Conservation (phyloP, 2,329 filamentous ascomycete genomes). For the Emericellopsis cladophorae region DNA sequence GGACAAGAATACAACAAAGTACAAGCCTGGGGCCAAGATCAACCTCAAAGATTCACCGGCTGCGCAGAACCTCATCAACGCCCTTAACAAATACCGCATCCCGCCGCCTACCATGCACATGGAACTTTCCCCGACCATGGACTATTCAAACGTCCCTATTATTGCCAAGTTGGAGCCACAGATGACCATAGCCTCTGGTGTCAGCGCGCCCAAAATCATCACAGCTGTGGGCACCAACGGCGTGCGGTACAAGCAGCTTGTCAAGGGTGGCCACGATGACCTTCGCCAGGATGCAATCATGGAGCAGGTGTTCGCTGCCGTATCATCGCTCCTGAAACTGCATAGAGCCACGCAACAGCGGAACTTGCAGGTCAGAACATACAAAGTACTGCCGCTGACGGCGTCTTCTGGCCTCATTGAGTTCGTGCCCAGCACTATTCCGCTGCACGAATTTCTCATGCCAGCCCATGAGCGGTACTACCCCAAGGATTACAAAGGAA, state of each 20-base stretch:
- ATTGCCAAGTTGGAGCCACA: constrained; percentile 59
- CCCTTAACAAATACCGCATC: constrained; percentile 52
- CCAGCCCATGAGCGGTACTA: constrained; percentile 81
- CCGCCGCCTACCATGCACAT: constrained; percentile 87
- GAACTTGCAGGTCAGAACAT: constrained; percentile 82
- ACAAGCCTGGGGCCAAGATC: constrained; percentile 56
- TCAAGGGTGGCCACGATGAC: constrained; percentile 94
- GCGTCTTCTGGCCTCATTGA: constrained; percentile 84
- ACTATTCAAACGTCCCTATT: constrained; percentile 68
- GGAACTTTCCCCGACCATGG: constrained; percentile 54
- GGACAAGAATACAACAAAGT: constrained; percentile 49
- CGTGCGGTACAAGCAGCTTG: constrained; percentile 71
- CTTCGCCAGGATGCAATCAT: constrained; percentile 95
- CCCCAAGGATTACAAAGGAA: constrained; percentile 69
- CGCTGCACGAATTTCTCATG: constrained; percentile 83
- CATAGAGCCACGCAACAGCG: constrained; percentile 81
- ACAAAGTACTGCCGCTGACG: constrained; percentile 89
- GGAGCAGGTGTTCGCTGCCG: constrained; percentile 98
- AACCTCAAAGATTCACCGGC: constrained; percentile 49
- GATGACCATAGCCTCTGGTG: constrained; percentile 77
- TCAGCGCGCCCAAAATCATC: constrained; percentile 89
- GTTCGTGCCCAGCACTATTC: constrained; percentile 88
- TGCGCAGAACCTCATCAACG: constrained; percentile 49
- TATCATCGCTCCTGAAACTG: constrained; percentile 76
- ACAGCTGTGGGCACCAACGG: constrained; percentile 72